These are phyloP conservation scores for Orbilia brochopaga DNA, from an alignment of 2,329 filamentous ascomycete species.

Conservation along the genomic window DNA sequence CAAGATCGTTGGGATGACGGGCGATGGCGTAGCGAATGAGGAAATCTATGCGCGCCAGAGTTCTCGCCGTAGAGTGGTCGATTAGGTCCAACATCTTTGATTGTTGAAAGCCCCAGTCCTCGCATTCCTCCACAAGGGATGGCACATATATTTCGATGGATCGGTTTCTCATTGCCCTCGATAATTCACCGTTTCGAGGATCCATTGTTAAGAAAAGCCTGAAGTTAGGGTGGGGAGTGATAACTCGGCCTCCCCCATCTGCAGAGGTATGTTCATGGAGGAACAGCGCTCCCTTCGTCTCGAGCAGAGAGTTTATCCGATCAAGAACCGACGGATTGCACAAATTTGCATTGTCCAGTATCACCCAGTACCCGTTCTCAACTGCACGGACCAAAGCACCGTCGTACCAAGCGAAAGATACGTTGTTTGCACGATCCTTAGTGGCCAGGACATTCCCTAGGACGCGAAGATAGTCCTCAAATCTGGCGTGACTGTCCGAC, in stretches of 20 bases:
- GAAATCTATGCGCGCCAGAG: slow-evolving; percentile 26
- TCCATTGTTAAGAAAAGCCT: slow-evolving; percentile 94
- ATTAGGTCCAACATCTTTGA: slow-evolving; percentile 32
- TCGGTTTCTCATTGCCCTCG: slow-evolving; percentile 93
- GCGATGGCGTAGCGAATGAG: slow-evolving; percentile 16
- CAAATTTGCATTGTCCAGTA: slow-evolving; percentile 95
- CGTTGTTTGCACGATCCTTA: slow-evolving; percentile 56
- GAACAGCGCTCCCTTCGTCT: slow-evolving; percentile 83
- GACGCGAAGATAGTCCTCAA: slow-evolving; percentile 14
- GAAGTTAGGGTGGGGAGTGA: slow-evolving; percentile 84
- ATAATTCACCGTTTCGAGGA: slow-evolving; percentile 87
- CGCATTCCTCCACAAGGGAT: slow-evolving; percentile 42
- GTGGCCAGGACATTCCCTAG: slow-evolving; percentile 12
- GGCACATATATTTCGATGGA: slow-evolving; percentile 78
- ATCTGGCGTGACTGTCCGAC: neutral
- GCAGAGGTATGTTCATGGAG: slow-evolving; percentile 91
- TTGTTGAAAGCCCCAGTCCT: slow-evolving; percentile 12
- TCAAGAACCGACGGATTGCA: slow-evolving; percentile 95
- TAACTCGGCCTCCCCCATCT: slow-evolving; percentile 78
- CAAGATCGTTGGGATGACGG: slow-evolving; percentile 10
- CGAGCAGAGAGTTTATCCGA: slow-evolving; percentile 88
- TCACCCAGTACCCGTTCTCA: slow-evolving; percentile 84
- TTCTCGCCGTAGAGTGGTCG: slow-evolving; percentile 33
- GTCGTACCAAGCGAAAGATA: slow-evolving; percentile 94
- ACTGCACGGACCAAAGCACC: slow-evolving; percentile 88